Base-by-base conservation (phyloP, 345 rosid genomes). In the Brassica cretica region DNA sequence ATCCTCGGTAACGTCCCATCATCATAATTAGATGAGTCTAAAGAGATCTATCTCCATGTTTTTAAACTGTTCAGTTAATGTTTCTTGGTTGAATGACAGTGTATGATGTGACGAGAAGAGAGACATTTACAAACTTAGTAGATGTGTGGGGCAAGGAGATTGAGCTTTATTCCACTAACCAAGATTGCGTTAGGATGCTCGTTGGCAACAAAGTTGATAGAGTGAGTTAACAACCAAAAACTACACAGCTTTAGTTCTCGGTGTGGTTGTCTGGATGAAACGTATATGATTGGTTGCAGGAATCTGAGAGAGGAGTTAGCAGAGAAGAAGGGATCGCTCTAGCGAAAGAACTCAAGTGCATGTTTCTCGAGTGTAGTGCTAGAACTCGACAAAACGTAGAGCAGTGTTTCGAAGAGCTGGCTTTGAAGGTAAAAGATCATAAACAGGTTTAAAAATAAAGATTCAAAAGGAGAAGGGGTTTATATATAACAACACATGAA, bases 121-220 rank as follows among this genome's bases (percentile, higher is more conserved):
- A 92, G 77, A 88, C 95, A 51, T 94, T 94, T 79, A 87, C 93
- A 39, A 92, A 91, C 84, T 82, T 94, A 77, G 87, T 90, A 27
- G 93, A 94, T 72, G 91, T 92, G 59, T 94, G 98, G 98, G 87
- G 93, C 65, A 94, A 94, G 83, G 98, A 94, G 85, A 87, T 91
- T 73, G 97, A 89, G 70, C 93, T 94, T 51, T 89, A 88, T 67
- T 89, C 90, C 15, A 89, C 95, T 14, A 91, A 90, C 82, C 92
- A 80, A 78, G 88, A 90, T 68, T 92, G 98, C 74, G 86, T 94
- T 64, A 92, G 88, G 90, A 88, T 94, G 88, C 97, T 94, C 16
- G 98, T 94, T 44, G 98, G 97, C 21, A 94, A 94, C 82, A 91
- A 94, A 91, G 95, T 94, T 39, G 98, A 94, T 68, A 84, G 78